Base-by-base conservation (phyloP, 108 stramenopile genomes). In the Fistulifera pelliculosa region DNA sequence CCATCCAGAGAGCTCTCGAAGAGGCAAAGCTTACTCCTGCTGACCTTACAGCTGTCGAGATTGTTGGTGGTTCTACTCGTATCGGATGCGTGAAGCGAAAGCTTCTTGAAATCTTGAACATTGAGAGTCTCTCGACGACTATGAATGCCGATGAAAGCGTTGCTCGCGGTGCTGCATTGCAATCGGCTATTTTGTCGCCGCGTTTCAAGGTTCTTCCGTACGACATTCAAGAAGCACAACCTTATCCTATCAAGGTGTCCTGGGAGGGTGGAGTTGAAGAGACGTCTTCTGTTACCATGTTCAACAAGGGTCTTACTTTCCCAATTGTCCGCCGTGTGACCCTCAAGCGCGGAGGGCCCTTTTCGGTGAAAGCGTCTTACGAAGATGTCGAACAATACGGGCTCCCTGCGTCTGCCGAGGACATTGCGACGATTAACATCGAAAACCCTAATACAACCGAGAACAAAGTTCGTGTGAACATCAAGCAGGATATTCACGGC, bases 71-170 rank as follows among this genome's bases (percentile, higher is more conserved):
- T 47, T 74, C 79, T 3, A 87, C 94, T 0, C 91, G 94, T 28
- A 82, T 94, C 23, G 88, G 90, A 42, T 74, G 81, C 62, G 76
- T 94, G 45, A 99, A 99, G 85, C 60, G 76, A 22, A 69, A 71
- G 35, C 62, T 99, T 27, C 56, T 77, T 25, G 68, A 59, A 19
- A 67, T 93, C 47, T 73, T 99, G 41, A 67, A 67, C 19, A 45
- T 31, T 16, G 19, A 23, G 13, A 66, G 53, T 4, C 73, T 99
- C 14, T 86, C 81, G 25, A 96, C 95, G 16, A 97, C 97, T 49
- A 89, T 97, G 80, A 99, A 99, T 77, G 95, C 96, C 22, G 97
- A 98, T 64, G 99, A 99, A 77, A 85, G 93, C 48, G 94, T 97
- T 24, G 83, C 93, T 52, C 70, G 96, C 45, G 99, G 99, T 52